These are phyloP conservation scores for Sporisorium scitamineum DNA, from an alignment of 1,284 basidiomycete genomes.

Conservation along the genomic window DNA sequence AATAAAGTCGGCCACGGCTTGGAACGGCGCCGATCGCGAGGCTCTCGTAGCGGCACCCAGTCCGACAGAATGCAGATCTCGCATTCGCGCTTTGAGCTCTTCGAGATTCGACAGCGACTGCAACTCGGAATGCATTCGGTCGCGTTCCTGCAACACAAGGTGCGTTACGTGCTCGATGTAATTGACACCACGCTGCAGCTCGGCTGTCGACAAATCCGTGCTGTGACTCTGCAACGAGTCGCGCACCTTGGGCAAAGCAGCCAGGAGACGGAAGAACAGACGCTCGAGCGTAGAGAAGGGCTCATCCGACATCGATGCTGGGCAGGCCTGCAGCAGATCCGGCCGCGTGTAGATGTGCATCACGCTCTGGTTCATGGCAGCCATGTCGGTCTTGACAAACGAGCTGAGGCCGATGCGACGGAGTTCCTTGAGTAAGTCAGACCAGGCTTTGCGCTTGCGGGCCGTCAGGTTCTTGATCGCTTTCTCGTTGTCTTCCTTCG, in stretches of 20 bases:
- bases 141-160: constrained; percentile 49
- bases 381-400: constrained; percentile 74
- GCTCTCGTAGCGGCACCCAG: constrained; percentile 16
- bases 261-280: constrained; percentile 81
- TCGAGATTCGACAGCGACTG: constrained; percentile 29
- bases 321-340: constrained; percentile 59
- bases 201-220: constrained; percentile 83
- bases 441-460: constrained; percentile 90
- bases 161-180: constrained; percentile 79
- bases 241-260: constrained; percentile 79
- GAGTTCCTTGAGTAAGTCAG: constrained; percentile 89
- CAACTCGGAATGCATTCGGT: constrained; percentile 37
- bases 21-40: constrained; percentile 17
- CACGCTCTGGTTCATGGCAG: constrained; percentile 77
- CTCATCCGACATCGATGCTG: constrained; percentile 63
- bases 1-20: constrained; percentile 29
- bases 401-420: constrained; percentile 79
- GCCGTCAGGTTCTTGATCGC: constrained; percentile 79
- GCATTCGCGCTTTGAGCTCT: constrained; percentile 15
- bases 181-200: constrained; percentile 82
- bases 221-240: constrained; percentile 79
- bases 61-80: constrained; percentile 12
- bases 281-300: constrained; percentile 72
- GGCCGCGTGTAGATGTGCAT: constrained; percentile 76
- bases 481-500: constrained; percentile 73